Percentiles rank a stretch among this genome's conserved stretches.
phyloP scores from a whole-genome alignment of 345 rosid genomes.

The Salix purpurea region DNA sequence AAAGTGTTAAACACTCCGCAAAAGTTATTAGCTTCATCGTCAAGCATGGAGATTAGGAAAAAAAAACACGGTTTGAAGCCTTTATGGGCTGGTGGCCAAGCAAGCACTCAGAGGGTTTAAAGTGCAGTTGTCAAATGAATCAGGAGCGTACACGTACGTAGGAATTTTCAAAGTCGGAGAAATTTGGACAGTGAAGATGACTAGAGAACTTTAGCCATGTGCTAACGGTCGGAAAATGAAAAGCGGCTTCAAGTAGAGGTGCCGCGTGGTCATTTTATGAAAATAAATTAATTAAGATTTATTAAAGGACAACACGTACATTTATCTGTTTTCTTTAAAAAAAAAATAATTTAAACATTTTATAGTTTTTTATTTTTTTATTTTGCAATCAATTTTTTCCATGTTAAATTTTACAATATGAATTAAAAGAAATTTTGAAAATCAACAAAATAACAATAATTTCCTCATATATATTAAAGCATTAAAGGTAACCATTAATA shows the following conservation, averaged over 20 bases:
- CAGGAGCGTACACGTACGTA: neutral
- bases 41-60: neutral
- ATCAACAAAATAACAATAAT: too few species aligned
- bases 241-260: neutral
- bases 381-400: too few species aligned
- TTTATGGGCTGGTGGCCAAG: neutral
- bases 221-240: slow-evolving; percentile 11
- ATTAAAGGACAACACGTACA: too few species aligned
- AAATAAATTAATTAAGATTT: neutral
- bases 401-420: too few species aligned
- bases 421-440: too few species aligned
- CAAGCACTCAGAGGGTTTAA: neutral
- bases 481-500: too few species aligned
- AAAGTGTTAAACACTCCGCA: too few species aligned
- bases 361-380: too few species aligned
- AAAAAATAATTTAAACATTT: too few species aligned
- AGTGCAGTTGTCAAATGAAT: neutral
- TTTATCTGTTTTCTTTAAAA: too few species aligned
- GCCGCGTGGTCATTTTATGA: neutral
- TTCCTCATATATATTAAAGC: too few species aligned
- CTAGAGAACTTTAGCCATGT: neutral
- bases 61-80: neutral
- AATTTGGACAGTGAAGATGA: neutral
- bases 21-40: neutral
- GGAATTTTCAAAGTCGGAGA: neutral